Percentiles rank a stretch among this genome's conserved stretches.
These are phyloP conservation scores for Isatis lusitanica DNA, from an alignment of 441 rosid genomes.

Conservation along the genomic window DNA sequence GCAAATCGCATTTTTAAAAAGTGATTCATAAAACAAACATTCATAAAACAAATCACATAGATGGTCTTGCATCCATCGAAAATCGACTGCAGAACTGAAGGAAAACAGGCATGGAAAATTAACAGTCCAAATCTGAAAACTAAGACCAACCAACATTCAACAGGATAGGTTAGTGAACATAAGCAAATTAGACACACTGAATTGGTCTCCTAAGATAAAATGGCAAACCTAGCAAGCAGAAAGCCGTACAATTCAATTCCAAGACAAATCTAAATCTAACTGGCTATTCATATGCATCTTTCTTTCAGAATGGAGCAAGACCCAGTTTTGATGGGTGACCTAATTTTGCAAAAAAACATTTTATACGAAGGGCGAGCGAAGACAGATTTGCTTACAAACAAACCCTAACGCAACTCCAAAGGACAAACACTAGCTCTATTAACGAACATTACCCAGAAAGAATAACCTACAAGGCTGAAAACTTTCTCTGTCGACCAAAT, in stretches of 20 bases:
- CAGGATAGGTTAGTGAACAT: background rate
- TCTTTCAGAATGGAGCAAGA: background rate
- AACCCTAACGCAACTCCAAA: conserved; percentile 41
- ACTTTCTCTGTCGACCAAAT: background rate
- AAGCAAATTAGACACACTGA: background rate
- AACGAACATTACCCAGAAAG: conserved; percentile 9
- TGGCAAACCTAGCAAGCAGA: background rate
- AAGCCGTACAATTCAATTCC: conserved; percentile 1
- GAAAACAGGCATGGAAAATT: background rate
- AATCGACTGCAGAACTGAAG: conserved; percentile 6
- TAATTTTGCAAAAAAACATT: conserved; percentile 14
- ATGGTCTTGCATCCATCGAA: background rate
- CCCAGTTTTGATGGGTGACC: conserved; percentile 20
- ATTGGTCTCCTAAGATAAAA: background rate
- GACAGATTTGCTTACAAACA: background rate
- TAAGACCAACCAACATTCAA: conserved; percentile 1
- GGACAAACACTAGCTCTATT: conserved; percentile 1
- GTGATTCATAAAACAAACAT: conserved; percentile 9
- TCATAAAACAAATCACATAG: conserved; percentile 16
- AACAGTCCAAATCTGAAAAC: background rate
- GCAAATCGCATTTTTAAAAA: conserved; percentile 13
- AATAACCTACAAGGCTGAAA: background rate
- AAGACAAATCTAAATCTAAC: conserved; percentile 17
- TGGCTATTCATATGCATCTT: background rate
- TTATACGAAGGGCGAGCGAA: background rate